These are phyloP conservation scores for Lentinula sp. DNA, from an alignment of 768 basidiomycete species.

Conservation along the genomic window DNA sequence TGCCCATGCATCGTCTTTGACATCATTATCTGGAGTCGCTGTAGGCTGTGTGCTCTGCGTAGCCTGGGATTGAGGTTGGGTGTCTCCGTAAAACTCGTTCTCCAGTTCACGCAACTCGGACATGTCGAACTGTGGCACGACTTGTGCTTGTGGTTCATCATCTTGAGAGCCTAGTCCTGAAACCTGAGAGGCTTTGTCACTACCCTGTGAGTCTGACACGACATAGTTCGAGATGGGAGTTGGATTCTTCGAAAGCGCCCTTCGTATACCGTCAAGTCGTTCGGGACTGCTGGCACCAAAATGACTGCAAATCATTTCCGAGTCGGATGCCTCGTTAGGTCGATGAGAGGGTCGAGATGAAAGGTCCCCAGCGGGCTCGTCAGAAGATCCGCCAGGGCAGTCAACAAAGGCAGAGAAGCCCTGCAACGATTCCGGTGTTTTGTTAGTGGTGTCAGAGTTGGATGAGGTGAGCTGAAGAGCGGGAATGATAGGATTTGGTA, in stretches of 20 bases:
- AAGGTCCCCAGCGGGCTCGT: neutral
- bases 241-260: neutral
- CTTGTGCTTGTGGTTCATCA: conserved; percentile 1
- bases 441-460: neutral
- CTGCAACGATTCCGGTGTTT: neutral
- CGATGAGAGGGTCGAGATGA: neutral
- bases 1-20: neutral
- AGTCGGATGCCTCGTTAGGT: neutral
- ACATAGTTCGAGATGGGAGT: neutral
- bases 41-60: conserved; percentile 1
- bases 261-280: neutral
- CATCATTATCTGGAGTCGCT: neutral
- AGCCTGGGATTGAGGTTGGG: neutral
- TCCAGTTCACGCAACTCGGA: neutral
- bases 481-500: neutral
- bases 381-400: neutral
- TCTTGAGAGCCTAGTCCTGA: neutral
- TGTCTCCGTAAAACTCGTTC: neutral
- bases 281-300: neutral
- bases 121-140: neutral
- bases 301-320: neutral
- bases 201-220: neutral
- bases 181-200: neutral
- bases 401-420: neutral
- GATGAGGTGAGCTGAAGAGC: neutral